phyloP scores from a whole-genome alignment of 1,284 basidiomycete species.

The Apiotrichum gamsii region DNA sequence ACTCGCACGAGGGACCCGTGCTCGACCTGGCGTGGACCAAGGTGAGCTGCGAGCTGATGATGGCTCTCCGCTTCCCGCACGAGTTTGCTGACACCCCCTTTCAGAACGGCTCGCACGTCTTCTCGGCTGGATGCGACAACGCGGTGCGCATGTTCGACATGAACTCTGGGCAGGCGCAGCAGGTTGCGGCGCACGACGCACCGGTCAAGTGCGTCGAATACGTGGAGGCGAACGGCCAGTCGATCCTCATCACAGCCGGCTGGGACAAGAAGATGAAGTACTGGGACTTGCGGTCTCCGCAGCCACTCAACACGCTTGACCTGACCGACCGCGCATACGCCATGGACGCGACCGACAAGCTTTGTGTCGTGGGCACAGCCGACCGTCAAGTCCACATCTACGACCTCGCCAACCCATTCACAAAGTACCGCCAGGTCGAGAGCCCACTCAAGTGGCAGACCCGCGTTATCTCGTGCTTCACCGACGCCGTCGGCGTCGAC shows the following conservation, averaged over 20 bases:
- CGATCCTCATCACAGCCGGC: slow-evolving; percentile 71
- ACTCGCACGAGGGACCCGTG: slow-evolving; percentile 74
- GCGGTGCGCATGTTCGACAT: slow-evolving; percentile 75
- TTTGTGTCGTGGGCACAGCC: slow-evolving; percentile 87
- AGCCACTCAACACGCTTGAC: slow-evolving; percentile 67
- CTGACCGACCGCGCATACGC: slow-evolving; percentile 82
- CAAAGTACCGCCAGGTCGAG: slow-evolving; percentile 49
- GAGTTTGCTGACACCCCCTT: background rate
- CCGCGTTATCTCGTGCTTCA: slow-evolving; percentile 79
- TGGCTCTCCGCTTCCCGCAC: too few species aligned
- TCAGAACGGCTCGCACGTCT: slow-evolving; percentile 69
- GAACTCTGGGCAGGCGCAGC: slow-evolving; percentile 59
- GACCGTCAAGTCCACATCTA: slow-evolving; percentile 68
- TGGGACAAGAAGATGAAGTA: slow-evolving; percentile 95
- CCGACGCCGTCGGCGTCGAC: slow-evolving; percentile 49
- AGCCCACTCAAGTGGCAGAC: slow-evolving; percentile 95
- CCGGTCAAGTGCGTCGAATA: slow-evolving; percentile 71
- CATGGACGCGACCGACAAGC: slow-evolving; percentile 45
- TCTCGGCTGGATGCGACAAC: slow-evolving; percentile 83
- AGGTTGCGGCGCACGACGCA: slow-evolving; percentile 77
- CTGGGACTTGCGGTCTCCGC: slow-evolving; percentile 75
- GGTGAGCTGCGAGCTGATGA: slow-evolving; percentile 27
- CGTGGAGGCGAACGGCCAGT: slow-evolving; percentile 55
- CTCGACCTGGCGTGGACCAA: slow-evolving; percentile 77
- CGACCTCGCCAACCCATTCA: slow-evolving; percentile 67